Evolutionary conservation across 345 rosid species (phyloP), one percentile per base, ranked within the genome.

Genomic region (Fremontodendron californicum): DNA sequence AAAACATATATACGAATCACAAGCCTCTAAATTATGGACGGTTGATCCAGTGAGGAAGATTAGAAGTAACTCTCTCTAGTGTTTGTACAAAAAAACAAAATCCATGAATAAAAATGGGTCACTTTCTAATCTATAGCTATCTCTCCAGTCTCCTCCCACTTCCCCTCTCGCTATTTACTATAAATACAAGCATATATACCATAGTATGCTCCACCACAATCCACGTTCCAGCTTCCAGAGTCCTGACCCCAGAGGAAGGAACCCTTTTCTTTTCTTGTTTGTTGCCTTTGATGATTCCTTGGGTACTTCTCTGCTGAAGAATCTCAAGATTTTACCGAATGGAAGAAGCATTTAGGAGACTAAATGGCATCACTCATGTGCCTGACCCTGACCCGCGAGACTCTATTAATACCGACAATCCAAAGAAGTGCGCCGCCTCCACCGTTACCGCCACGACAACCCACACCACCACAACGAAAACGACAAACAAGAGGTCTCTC

Each of bases 301-400:
- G 15, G 35, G 6, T 48, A 19, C 3, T 60, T 60, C 12, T 37
- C 27, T n/a, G 21, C 12, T 33, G 33, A 57, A n/a, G 15, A 37
- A 49, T 25, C 12, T 23, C 54, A 15, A 40, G 21, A 25, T 48
- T 33, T 11, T 2, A 45, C 31, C 46, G 5, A 1, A 87, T 93
- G 97, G 97, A 93, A 63, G 93, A 93, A 82, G 91, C 93, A 0
- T 77, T 93, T 4, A 83, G 90, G 48, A 84, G 87, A 37, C 80
- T 90, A 5, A 82, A 62, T 40, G 89, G 85, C 54, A 73, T 77
- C 69, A 19, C 83, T 9, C 78, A 77, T 21, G 16, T 69, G n/a
- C 65, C 73, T 1, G 81, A 77, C 39, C 13, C 82, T 71, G 51
- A 71, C 72, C 63, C 52, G 0, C 60, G 23, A 0, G 58, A 83